Conservation (phyloP, 2,329 filamentous ascomycete species). For the Emmonsiellopsis sp. region DNA sequence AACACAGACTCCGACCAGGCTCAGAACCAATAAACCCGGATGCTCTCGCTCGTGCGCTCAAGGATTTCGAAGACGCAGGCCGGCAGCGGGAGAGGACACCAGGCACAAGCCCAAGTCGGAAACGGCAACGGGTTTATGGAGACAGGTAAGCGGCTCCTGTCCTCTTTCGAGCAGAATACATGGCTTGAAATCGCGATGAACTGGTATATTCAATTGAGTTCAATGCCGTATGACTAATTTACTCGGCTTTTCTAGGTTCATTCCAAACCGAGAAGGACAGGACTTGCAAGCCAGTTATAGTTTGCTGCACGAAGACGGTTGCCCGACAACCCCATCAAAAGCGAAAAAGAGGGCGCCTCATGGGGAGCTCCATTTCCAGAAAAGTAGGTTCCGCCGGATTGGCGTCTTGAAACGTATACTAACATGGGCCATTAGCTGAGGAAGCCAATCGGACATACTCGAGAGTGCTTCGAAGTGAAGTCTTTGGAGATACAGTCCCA, state of each 20-base stretch:
- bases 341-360: conserved; percentile 76
- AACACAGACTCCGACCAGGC: conserved; percentile 19
- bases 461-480: conserved; percentile 73
- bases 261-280: conserved; percentile 85
- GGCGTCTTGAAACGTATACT: not conserved
- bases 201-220: not conserved
- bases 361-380: conserved; percentile 88
- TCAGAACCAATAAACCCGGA: conserved; percentile 50
- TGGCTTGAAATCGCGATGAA: not conserved
- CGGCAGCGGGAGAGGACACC: conserved; percentile 52
- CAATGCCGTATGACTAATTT: conserved; percentile 1
- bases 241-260: conserved; percentile 56
- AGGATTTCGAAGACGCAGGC: conserved; percentile 52
- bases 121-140: conserved; percentile 58
- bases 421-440: conserved; percentile 50
- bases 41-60: conserved; percentile 51
- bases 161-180: not conserved
- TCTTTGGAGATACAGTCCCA: conserved; percentile 85
- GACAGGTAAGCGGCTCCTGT: conserved; percentile 39
- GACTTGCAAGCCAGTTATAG: conserved; percentile 91
- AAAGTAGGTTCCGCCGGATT: conserved; percentile 50
- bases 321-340: conserved; percentile 80
- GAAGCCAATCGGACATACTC: conserved; percentile 94
- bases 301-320: conserved; percentile 82
- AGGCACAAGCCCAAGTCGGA: conserved; percentile 56